Evolutionary conservation across 176 grass and related monocot genomes (phyloP).

Genomic region (Oryza nivara): DNA sequence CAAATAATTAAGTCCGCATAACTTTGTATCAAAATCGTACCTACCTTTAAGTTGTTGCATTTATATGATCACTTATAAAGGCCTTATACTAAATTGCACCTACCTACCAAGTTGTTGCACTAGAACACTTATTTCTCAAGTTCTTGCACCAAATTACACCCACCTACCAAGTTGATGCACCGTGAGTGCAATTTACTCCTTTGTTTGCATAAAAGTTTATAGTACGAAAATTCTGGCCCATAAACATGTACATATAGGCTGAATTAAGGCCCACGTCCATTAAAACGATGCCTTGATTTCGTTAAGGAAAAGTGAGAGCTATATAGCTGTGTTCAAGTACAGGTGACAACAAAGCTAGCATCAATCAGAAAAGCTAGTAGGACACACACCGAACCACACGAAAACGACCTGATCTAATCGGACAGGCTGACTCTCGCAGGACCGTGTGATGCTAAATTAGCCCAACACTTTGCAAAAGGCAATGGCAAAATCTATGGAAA

Average conservation of each 20-base stretch:
- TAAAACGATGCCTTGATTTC: background rate
- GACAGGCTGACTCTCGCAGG: background rate
- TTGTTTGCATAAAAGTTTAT: background rate
- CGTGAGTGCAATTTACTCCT: too few relatives aligned
- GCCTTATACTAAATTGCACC: too few relatives aligned
- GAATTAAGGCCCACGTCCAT: background rate
- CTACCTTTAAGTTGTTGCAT: too few relatives aligned
- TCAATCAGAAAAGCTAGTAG: background rate
- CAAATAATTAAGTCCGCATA: too few relatives aligned
- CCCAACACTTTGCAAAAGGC: background rate
- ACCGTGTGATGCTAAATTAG: background rate
- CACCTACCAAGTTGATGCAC: too few relatives aligned
- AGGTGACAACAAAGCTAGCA: background rate
- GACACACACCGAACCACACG: background rate
- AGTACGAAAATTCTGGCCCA: background rate
- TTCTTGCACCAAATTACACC: too few relatives aligned
- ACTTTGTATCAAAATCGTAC: too few relatives aligned
- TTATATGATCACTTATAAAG: too few relatives aligned
- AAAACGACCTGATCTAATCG: background rate
- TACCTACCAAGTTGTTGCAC: too few relatives aligned
- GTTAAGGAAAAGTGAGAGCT: background rate
- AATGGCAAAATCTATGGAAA: background rate
- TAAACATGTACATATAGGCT: background rate
- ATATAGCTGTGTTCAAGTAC: background rate
- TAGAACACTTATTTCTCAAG: too few relatives aligned